A percentile compares a stretch with the other conserved stretches of the same genome.
These are phyloP conservation scores for Albifimbria verrucaria DNA, from an alignment of 2,329 filamentous ascomycete genomes.

Conservation along the genomic window DNA sequence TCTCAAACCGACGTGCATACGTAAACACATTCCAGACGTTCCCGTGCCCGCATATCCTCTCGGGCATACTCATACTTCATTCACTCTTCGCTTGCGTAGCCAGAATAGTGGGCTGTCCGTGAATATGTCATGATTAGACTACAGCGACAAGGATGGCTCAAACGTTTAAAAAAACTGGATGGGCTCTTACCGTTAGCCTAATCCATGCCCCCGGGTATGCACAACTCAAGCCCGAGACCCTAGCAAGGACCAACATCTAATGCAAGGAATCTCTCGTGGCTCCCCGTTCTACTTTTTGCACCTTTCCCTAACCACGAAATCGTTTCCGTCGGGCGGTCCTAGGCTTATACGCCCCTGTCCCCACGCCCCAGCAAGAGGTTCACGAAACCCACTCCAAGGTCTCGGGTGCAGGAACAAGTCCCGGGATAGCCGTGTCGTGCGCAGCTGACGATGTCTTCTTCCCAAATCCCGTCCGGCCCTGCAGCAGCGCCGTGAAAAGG, in stretches of 20 bases:
- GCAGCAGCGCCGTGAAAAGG: background rate
- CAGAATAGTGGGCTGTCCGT: too few relatives aligned
- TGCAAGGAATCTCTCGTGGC: background rate
- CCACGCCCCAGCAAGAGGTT: background rate
- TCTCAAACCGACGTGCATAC: too few relatives aligned
- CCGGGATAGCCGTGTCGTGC: background rate
- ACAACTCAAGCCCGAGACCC: background rate
- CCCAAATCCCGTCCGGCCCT: background rate
- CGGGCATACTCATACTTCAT: too few relatives aligned
- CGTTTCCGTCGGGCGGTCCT: too few relatives aligned
- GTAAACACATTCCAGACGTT: too few relatives aligned
- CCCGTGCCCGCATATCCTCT: too few relatives aligned
- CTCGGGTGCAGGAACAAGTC: constrained; percentile 1
- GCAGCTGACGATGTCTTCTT: background rate
- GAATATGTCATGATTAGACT: too few relatives aligned
- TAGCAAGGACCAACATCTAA: background rate
- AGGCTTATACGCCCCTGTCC: background rate
- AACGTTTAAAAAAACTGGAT: background rate
- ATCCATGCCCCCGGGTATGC: background rate
- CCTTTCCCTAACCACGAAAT: too few relatives aligned
- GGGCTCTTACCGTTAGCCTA: background rate
- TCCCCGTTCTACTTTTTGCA: background rate
- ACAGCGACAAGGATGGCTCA: background rate
- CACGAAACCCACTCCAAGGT: constrained; percentile 2
- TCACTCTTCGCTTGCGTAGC: too few relatives aligned